Evolutionary conservation across 75 land plant species (phyloP).

Genomic region (Sequoia sempervirens): DNA sequence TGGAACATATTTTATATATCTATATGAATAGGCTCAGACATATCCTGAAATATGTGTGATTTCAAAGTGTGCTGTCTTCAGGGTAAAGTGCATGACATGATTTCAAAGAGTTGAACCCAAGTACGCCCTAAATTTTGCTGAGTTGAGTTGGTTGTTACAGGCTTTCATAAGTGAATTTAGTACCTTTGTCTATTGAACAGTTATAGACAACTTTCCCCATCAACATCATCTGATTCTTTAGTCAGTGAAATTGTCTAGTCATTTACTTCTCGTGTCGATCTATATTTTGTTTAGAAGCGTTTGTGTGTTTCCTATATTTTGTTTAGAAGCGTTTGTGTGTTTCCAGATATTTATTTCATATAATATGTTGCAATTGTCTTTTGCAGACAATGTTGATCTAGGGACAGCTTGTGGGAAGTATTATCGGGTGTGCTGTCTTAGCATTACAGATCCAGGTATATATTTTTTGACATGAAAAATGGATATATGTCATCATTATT

Average conservation of each 20-base stretch:
- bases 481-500: not conserved
- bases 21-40: no score
- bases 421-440: constrained; percentile 61
- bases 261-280: not conserved
- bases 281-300: not conserved
- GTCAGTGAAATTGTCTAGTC: no score
- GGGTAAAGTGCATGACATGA: no score
- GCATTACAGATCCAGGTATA: constrained; percentile 64
- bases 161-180: not conserved
- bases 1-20: no score
- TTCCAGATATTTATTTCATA: not conserved
- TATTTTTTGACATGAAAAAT: not conserved
- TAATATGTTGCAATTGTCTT: not conserved
- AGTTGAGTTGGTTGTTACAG: not conserved
- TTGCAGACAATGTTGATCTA: constrained; percentile 70
- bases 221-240: not conserved
- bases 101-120: not conserved
- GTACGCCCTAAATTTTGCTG: no score
- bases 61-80: no score
- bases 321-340: no score
- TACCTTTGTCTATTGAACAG: no score
- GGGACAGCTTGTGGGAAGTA: constrained; percentile 86
- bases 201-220: not conserved
- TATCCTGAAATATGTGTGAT: no score
- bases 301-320: no score